Percentiles rank a stretch among this genome's conserved stretches.
These are phyloP conservation scores for Arabidopsis hybrid DNA, from an alignment of 441 rosid genomes.

Conservation along the genomic window DNA sequence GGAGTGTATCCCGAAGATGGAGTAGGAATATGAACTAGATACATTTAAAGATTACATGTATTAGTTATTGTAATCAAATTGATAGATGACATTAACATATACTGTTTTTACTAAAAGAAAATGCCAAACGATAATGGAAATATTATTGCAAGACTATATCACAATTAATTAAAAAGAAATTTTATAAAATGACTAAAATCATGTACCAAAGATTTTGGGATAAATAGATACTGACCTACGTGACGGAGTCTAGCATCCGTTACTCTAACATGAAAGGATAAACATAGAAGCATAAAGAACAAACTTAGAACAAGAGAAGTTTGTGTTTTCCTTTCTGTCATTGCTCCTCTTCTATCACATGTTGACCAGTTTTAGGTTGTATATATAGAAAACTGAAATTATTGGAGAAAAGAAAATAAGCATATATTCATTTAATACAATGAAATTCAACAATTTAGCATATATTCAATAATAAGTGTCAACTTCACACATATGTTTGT, in stretches of 20 bases:
- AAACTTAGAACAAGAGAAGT: background rate
- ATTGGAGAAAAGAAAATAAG: background rate
- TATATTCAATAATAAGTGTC: background rate
- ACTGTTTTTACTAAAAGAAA: background rate
- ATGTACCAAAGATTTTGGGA: background rate
- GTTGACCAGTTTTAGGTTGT: no score
- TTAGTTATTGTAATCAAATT: background rate
- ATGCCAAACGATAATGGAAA: background rate
- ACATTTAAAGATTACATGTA: background rate
- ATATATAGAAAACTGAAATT: background rate
- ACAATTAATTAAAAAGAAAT: background rate
- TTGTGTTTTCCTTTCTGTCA: background rate
- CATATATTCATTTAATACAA: background rate
- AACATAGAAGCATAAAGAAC: background rate
- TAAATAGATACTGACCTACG: background rate
- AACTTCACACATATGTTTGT: background rate
- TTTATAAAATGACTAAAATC: no score
- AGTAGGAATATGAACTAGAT: background rate
- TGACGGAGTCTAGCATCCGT: constrained; percentile 14
- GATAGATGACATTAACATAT: background rate
- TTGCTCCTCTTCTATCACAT: background rate
- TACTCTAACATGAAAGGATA: background rate
- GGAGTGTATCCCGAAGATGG: background rate
- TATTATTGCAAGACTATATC: background rate
- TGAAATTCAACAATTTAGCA: background rate